Base-by-base conservation (phyloP, 305 asterid species). In the Solanum hybrid region DNA sequence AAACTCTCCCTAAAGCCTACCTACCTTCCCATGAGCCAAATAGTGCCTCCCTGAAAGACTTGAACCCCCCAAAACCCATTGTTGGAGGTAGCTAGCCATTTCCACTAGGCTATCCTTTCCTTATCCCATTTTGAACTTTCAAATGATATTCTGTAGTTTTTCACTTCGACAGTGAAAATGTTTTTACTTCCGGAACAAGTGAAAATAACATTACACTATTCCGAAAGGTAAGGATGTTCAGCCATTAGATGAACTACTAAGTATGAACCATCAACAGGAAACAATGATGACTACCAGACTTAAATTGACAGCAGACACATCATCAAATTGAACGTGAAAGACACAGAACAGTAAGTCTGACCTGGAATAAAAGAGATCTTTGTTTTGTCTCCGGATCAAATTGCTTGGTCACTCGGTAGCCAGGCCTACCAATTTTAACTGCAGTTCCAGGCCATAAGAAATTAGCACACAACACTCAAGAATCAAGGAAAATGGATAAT, bases 391-490 rank as follows among this genome's bases (percentile, higher is more conserved):
- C 99, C 19, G 95, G 94, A 90, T 96, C 99, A 72, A 91, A 96
- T 91, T 97, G 98, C 94, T 97, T 97, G 77, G 98, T 96, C 91
- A 97, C 99, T 22, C 99, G 95, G 89, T 97, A 97, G 79, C 99
- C 99, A 90, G 99, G 99, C 87, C 99, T 90, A 71, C 99, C 99
- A 93, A 97, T 97, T 93, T 95, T 96, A 91, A 95, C 98, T 95
- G 96, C 93, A 90, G 10, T 31, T 85, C 31, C 87, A 85, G 27
- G 76, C 31, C 42, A 3, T 1, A 17, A 84, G 35, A 51, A 31
- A 6, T 51, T 31, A 85, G 75, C 42, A 85, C 38, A 51, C 0
- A 27, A 17, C 19, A 56, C 7, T 85, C 87, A 2, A 85, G 76
- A 56, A 85, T 22, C 0, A 4, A 84, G 22, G 4, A 19, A 29